Percentiles rank a stretch among this genome's conserved stretches.
phyloP scores from a whole-genome alignment of 208 protist genomes.

The Leishmania mexicana region DNA sequence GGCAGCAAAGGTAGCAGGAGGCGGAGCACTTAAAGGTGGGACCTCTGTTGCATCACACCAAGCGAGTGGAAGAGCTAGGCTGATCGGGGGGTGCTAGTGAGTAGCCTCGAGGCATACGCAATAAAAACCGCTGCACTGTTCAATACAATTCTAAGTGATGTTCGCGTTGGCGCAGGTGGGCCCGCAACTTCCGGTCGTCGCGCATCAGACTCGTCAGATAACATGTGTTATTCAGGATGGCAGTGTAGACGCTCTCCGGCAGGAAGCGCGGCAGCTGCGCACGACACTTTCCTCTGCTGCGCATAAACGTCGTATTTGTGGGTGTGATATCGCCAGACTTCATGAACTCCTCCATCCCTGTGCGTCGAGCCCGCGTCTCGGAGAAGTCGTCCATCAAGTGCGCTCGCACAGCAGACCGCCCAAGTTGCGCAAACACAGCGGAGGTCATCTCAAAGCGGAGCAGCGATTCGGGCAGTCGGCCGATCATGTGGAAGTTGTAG shows the following conservation, averaged over 20 bases:
- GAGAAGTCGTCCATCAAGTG: constrained; percentile 30
- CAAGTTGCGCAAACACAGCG: constrained; percentile 29
- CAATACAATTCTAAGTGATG: constrained; percentile 48
- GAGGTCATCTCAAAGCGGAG: constrained; percentile 47
- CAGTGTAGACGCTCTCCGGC: constrained; percentile 21
- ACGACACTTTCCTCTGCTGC: not conserved
- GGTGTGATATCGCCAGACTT: not conserved
- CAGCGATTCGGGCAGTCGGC: constrained; percentile 59
- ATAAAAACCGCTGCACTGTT: not conserved
- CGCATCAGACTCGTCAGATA: constrained; percentile 66
- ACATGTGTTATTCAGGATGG: constrained; percentile 73
- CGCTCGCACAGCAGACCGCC: constrained; percentile 26
- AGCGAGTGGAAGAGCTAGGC: not conserved
- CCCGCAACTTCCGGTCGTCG: constrained; percentile 39
- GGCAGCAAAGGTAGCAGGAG: not conserved
- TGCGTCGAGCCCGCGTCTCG: constrained; percentile 5
- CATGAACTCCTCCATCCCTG: not conserved
- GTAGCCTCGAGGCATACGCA: not conserved
- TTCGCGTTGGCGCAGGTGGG: constrained; percentile 42
- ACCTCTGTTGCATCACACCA: not conserved
- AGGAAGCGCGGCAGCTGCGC: constrained; percentile 46
- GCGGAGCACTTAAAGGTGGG: not conserved
- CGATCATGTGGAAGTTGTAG: constrained; percentile 48
- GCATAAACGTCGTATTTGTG: not conserved
- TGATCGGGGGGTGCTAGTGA: not conserved